Conservation (phyloP, 2,329 filamentous ascomycete genomes). For the Neonectria hederae region DNA sequence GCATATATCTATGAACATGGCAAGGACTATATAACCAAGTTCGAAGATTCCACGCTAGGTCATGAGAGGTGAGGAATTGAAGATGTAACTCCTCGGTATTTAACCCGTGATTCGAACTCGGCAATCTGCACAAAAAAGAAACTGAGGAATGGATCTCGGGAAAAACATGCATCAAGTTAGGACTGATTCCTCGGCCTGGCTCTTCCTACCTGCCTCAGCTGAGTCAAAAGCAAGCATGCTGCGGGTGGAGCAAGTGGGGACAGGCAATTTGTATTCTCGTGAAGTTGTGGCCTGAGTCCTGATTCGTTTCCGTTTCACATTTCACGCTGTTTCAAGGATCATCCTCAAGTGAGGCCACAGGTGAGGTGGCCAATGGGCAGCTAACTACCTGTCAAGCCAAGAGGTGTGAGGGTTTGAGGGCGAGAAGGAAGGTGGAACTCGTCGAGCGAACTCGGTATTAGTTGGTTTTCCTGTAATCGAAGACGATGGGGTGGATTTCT, state of each 20-base stretch:
- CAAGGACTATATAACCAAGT: neutral
- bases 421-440: neutral
- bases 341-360: neutral
- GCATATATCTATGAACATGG: neutral
- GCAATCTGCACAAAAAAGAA: neutral
- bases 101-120: neutral
- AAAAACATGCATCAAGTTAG: neutral
- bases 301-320: neutral
- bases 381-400: neutral
- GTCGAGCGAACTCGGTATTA: neutral
- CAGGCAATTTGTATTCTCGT: neutral
- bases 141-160: neutral
- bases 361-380: slow-evolving; percentile 3
- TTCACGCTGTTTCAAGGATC: slow-evolving; percentile 7
- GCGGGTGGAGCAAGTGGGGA: slow-evolving; percentile 10
- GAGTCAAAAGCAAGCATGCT: slow-evolving; percentile 16
- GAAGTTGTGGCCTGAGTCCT: slow-evolving; percentile 6
- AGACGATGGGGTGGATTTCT: neutral
- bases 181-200: neutral
- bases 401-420: neutral
- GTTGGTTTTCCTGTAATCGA: neutral
- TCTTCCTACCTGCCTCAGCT: neutral
- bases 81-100: neutral
- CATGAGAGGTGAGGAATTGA: neutral
- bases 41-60: neutral